phyloP scores from a whole-genome alignment of 2,329 filamentous ascomycete genomes.

The Monosporascus sp. region DNA sequence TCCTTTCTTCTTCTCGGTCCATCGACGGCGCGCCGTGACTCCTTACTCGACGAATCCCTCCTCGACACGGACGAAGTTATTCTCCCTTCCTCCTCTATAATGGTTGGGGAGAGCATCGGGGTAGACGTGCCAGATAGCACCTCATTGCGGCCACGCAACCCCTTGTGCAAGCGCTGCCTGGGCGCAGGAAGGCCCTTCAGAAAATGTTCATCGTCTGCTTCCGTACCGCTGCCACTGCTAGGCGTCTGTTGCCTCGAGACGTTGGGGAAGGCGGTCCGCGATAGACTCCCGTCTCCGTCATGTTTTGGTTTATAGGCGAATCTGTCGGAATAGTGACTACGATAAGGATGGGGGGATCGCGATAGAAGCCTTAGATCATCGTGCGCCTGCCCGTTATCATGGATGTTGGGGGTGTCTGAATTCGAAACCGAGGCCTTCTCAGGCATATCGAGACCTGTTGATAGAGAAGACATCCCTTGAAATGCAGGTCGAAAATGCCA shows the following conservation, averaged over 20 bases:
- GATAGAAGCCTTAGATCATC: conserved; percentile 43
- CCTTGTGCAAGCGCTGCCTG: conserved; percentile 67
- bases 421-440: conserved; percentile 28
- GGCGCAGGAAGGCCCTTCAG: conserved; percentile 81
- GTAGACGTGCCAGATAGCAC: conserved; percentile 49
- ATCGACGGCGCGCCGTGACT: conserved; percentile 24
- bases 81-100: conserved; percentile 36
- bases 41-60: conserved; percentile 18
- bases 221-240: conserved; percentile 84
- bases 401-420: conserved; percentile 10
- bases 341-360: conserved; percentile 64
- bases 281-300: conserved; percentile 15
- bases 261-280: conserved; percentile 18
- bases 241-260: conserved; percentile 50
- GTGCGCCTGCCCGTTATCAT: conserved; percentile 27
- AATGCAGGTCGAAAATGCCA: too few relatives aligned
- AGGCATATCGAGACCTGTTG: conserved; percentile 37
- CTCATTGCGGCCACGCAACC: conserved; percentile 59
- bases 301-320: conserved; percentile 18
- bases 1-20: conserved; percentile 42
- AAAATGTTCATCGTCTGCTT: conserved; percentile 90
- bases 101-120: conserved; percentile 45
- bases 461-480: not conserved
- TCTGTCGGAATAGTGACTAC: conserved; percentile 47
- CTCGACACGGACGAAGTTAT: conserved; percentile 13